These are phyloP conservation scores for Pyrenula massariospora DNA, from an alignment of 495 filamentous ascomycete species.

Conservation along the genomic window DNA sequence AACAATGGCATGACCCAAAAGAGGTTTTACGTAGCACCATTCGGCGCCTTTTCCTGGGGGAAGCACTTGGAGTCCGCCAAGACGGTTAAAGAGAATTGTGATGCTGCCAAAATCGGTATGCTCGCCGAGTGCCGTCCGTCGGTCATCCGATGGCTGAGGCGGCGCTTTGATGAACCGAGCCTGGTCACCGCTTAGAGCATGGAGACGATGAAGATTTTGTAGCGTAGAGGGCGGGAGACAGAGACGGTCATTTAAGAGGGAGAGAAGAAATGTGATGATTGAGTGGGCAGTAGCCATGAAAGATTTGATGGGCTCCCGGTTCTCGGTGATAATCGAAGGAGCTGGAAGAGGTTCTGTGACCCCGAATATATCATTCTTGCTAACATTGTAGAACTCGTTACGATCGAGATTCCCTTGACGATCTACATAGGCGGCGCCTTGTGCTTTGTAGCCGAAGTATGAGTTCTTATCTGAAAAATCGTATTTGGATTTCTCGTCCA, in stretches of 20 bases:
- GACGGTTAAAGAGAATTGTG: slow-evolving; percentile 48
- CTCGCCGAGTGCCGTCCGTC: slow-evolving; percentile 28
- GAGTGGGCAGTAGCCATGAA: slow-evolving; percentile 38
- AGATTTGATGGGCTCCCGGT: slow-evolving; percentile 25
- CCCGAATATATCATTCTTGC: slow-evolving; percentile 43
- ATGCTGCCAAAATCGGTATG: slow-evolving; percentile 44
- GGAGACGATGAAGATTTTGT: slow-evolving; percentile 34
- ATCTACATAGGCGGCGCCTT: slow-evolving; percentile 38
- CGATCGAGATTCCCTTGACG: slow-evolving; percentile 38
- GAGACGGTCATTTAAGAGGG: slow-evolving; percentile 36
- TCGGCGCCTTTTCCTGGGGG: slow-evolving; percentile 31
- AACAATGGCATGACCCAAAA: slow-evolving; percentile 45
- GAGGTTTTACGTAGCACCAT: slow-evolving; percentile 49
- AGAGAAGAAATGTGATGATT: slow-evolving; percentile 34
- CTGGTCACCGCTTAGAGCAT: slow-evolving; percentile 41
- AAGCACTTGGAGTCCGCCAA: slow-evolving; percentile 47
- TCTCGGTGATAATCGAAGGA: slow-evolving; percentile 24
- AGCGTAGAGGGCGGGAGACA: slow-evolving; percentile 36
- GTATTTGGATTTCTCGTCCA: slow-evolving; percentile 43
- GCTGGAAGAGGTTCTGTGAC: slow-evolving; percentile 31
- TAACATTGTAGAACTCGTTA: slow-evolving; percentile 53
- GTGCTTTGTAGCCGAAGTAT: slow-evolving; percentile 46
- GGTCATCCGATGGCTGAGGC: slow-evolving; percentile 27
- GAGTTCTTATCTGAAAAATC: slow-evolving; percentile 27
- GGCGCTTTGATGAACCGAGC: slow-evolving; percentile 42